Base-by-base conservation (phyloP, 192 early-diverging fungal species). In the Dispira simplex region DNA sequence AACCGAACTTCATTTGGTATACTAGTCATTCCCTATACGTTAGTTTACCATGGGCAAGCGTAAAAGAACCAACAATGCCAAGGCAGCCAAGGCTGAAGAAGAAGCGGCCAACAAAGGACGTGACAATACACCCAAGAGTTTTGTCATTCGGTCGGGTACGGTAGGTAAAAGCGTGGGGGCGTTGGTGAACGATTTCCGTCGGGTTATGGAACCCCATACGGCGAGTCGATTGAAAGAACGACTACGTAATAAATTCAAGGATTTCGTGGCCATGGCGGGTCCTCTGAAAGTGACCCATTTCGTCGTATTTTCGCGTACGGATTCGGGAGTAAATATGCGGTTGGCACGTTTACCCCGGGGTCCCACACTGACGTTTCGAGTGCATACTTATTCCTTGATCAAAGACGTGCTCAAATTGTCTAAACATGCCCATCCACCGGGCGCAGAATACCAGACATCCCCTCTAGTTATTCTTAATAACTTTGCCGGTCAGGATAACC, bases 131-230 rank as follows among this genome's bases (percentile, higher is more conserved):
- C 94, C 94, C 23, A 83, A 86, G 67, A 84, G 88, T 64, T 91
- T 99, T 72, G 96, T 99, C 26, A 90, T 97, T 64, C 86, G 88
- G 60, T 88, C 93, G 3, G 96, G 96, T 14, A 53, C 69, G 12
- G 90, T 93, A 11, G 91, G 92, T 1, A 73, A 73, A 46, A 75
- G 86, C n/a, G 86, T 95, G 13, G 67, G 80, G 16, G 80, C 80
- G 11, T 81, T 99, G 13, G 91, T 95, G 23, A 68, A 65, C 44
- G 92, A 99, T 72, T 74, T 93, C 44, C 83, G 96, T 32, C 78
- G 73, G 49, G 78, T 91, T 39, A 91, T 99, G 88, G 90, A 96
- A 75, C 96, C 96, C 14, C 87, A 96, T 74, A 99, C 96, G 21
- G 96, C 96, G 4, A 73, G 76, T 13, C 85, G 85, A 62, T 81